Evolutionary conservation across 768 basidiomycete species (phyloP).

Genomic region (Suillus subaureus): DNA sequence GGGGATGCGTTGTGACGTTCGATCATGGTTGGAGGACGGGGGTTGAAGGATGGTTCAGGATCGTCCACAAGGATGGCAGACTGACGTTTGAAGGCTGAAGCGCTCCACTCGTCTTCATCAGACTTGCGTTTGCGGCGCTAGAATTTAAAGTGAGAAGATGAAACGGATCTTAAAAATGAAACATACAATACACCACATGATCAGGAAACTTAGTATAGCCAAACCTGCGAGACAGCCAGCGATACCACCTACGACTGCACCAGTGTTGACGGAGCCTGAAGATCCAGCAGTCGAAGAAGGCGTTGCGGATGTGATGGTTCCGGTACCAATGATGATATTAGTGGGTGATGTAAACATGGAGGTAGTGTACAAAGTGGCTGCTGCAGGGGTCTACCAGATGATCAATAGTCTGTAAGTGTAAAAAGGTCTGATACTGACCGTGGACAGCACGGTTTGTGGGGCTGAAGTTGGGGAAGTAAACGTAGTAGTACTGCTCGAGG

Average conservation of each 20-base stretch:
- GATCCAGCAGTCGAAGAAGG: constrained; percentile 36
- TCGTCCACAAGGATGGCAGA: constrained; percentile 65
- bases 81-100: constrained; percentile 60
- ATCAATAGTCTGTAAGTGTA: not conserved
- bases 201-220: constrained; percentile 38
- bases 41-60: constrained; percentile 45
- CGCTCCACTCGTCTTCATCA: constrained; percentile 49
- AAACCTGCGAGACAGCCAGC: constrained; percentile 49
- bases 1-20: constrained; percentile 45
- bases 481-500: constrained; percentile 9
- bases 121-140: constrained; percentile 46
- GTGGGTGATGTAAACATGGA: not conserved
- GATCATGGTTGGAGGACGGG: constrained; percentile 67
- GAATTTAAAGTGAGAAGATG: constrained; percentile 11
- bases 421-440: not conserved
- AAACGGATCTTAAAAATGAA: not conserved
- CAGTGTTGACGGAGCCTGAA: constrained; percentile 35
- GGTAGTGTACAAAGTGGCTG: not conserved
- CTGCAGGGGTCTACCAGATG: not conserved
- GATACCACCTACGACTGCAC: constrained; percentile 42
- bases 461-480: constrained; percentile 7
- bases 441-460: not conserved
- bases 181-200: constrained; percentile 52
- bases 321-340: constrained; percentile 4
- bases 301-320: constrained; percentile 20